These are phyloP conservation scores for Boletellus emodensis DNA, from an alignment of 768 basidiomycete genomes.

Conservation along the genomic window DNA sequence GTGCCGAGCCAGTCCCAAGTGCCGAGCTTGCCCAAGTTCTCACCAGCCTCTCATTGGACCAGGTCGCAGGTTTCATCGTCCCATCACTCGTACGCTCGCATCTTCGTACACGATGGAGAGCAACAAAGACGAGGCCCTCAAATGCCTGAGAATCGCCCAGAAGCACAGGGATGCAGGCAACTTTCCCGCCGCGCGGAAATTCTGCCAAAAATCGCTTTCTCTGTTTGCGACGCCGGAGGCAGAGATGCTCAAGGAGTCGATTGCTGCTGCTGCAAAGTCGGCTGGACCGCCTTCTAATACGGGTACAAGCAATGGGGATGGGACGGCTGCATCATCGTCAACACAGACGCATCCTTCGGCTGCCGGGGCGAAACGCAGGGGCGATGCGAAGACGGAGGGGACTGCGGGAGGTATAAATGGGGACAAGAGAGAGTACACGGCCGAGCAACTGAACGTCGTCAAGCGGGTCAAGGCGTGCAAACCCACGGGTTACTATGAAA, in stretches of 20 bases:
- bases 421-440: slow-evolving; percentile 82
- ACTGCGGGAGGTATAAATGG: slow-evolving; percentile 61
- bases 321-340: slow-evolving; percentile 41
- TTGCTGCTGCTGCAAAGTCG: slow-evolving; percentile 39
- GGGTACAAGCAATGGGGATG: slow-evolving; percentile 29
- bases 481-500: slow-evolving; percentile 90
- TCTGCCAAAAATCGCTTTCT: slow-evolving; percentile 82
- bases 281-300: slow-evolving; percentile 40
- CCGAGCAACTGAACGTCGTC: slow-evolving; percentile 79
- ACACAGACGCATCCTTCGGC: slow-evolving; percentile 73
- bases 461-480: slow-evolving; percentile 84
- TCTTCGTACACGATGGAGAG: slow-evolving; percentile 55
- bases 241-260: slow-evolving; percentile 55
- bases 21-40: slow-evolving; percentile 19
- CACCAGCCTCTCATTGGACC: slow-evolving; percentile 10
- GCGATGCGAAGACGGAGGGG: slow-evolving; percentile 38
- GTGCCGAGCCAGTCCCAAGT: slow-evolving; percentile 10
- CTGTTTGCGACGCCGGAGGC: slow-evolving; percentile 81
- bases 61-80: slow-evolving; percentile 1
- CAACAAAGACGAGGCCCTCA: slow-evolving; percentile 87
- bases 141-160: slow-evolving; percentile 76
- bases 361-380: slow-evolving; percentile 66
- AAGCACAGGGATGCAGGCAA: slow-evolving; percentile 71
- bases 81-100: slow-evolving; percentile 6
- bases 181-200: slow-evolving; percentile 74